Conservation (phyloP, 805 yeast species). For the Candida adriatica region DNA sequence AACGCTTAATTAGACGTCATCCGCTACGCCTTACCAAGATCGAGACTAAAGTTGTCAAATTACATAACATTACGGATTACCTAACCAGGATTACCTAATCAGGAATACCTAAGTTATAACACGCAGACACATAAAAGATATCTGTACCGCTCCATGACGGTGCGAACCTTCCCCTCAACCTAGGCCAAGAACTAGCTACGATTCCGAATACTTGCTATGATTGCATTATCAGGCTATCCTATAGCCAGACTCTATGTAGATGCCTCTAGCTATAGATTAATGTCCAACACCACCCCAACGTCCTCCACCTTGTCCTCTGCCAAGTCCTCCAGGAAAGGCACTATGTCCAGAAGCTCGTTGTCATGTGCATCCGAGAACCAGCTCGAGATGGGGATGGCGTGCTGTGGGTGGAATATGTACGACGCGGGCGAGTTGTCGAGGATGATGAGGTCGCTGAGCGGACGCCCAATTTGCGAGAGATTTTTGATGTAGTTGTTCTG, state of each 20-base stretch:
- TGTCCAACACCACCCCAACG: constrained; percentile 80
- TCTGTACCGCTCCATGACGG: too few relatives aligned
- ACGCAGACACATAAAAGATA: too few relatives aligned
- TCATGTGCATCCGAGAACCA: constrained; percentile 99
- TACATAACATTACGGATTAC: too few relatives aligned
- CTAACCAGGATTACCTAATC: too few relatives aligned
- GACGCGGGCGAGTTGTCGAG: constrained; percentile 98
- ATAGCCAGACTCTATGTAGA: too few relatives aligned
- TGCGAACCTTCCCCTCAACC: too few relatives aligned
- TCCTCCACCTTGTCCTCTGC: constrained; percentile 70
- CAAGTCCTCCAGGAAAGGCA: constrained; percentile 86
- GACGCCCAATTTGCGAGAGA: constrained; percentile 90
- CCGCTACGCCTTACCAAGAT: too few relatives aligned
- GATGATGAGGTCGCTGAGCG: constrained; percentile 76
- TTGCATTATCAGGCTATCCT: neutral
- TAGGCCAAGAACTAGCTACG: neutral
- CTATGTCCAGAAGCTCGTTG: constrained; percentile 84
- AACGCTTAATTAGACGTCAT: too few relatives aligned
- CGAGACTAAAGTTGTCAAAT: too few relatives aligned
- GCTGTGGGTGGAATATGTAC: constrained; percentile 96
- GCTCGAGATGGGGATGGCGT: constrained; percentile 92
- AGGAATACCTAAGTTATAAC: too few relatives aligned
- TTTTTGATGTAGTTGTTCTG: constrained; percentile 95
- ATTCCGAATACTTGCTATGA: neutral
- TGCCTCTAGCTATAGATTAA: constrained; percentile 32